These are phyloP conservation scores for Aspergillus tubingensis DNA, from an alignment of 2,329 filamentous ascomycete species.

Conservation along the genomic window DNA sequence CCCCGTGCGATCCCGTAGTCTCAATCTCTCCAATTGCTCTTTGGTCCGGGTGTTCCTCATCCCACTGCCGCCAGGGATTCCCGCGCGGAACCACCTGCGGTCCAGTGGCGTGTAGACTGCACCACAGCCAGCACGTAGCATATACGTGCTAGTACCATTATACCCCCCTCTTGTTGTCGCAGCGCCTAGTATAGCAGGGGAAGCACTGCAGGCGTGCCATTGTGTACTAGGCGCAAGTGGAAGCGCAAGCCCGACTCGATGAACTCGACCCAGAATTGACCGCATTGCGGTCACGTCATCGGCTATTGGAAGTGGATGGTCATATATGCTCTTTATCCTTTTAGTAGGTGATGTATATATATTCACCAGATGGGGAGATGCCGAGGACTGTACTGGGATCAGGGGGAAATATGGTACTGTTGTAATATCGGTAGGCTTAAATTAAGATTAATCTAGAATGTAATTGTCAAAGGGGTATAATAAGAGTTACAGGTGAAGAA, in stretches of 20 bases:
- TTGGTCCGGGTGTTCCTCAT: constrained; percentile 23
- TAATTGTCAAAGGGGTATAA: not conserved
- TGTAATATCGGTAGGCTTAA: no score
- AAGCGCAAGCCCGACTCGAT: not conserved
- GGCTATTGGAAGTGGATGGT: not conserved
- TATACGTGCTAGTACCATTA: not conserved
- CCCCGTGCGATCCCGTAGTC: constrained; percentile 36
- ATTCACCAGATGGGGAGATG: no score
- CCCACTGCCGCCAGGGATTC: not conserved
- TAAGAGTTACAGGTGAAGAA: not conserved
- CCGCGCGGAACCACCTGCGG: not conserved
- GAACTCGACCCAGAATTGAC: not conserved
- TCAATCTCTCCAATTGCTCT: constrained; percentile 38
- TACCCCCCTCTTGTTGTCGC: not conserved
- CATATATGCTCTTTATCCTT: not conserved
- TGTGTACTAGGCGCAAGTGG: not conserved
- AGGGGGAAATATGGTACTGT: no score
- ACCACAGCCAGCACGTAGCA: not conserved
- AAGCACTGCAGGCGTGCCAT: not conserved
- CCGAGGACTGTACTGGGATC: no score
- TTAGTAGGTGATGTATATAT: no score
- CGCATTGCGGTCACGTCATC: constrained; percentile 7
- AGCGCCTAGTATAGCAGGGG: no score
- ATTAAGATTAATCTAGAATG: not conserved
- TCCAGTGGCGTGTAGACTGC: not conserved